These are phyloP conservation scores for Tillandsia leiboldiana DNA, from an alignment of 176 grass and related monocot species.

Conservation along the genomic window DNA sequence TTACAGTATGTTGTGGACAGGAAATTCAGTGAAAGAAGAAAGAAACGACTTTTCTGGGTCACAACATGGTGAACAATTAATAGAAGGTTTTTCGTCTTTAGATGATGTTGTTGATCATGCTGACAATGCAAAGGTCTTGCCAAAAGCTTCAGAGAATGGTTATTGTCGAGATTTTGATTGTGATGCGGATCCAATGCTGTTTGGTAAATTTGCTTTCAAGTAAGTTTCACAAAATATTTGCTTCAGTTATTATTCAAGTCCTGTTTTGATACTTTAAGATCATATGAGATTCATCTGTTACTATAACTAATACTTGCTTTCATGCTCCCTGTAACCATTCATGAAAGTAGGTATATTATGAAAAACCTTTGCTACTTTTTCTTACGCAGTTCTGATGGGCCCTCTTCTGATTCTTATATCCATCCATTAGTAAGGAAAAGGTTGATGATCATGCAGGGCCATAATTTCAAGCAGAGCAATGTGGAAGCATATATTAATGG, in stretches of 20 bases:
- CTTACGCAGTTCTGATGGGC: conserved; percentile 42
- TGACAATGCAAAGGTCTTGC: conserved; percentile 16
- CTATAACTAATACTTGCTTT: not conserved
- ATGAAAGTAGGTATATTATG: not conserved
- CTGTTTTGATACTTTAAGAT: not conserved
- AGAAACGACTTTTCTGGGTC: conserved; percentile 12
- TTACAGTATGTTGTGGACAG: conserved; percentile 41
- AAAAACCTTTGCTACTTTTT: not conserved
- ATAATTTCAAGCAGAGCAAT: conserved; percentile 35
- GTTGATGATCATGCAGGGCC: conserved; percentile 35
- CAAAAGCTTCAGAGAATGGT: conserved; percentile 39
- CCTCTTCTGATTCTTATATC: conserved; percentile 46
- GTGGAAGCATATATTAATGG: conserved; percentile 30
- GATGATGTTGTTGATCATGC: conserved; percentile 19
- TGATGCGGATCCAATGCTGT: conserved; percentile 14
- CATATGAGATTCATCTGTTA: not conserved
- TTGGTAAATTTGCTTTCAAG: conserved; percentile 31
- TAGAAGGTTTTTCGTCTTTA: conserved; percentile 24
- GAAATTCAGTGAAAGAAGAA: conserved; percentile 24
- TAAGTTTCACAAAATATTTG: conserved; percentile 26
- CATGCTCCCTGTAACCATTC: not conserved
- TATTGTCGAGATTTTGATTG: conserved; percentile 3
- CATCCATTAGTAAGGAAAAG: conserved; percentile 80
- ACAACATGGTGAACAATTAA: conserved; percentile 13
- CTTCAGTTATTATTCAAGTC: not conserved